These are phyloP conservation scores for Neopestalotiopsis sp. DNA, from an alignment of 2,329 filamentous ascomycete species.

Conservation along the genomic window DNA sequence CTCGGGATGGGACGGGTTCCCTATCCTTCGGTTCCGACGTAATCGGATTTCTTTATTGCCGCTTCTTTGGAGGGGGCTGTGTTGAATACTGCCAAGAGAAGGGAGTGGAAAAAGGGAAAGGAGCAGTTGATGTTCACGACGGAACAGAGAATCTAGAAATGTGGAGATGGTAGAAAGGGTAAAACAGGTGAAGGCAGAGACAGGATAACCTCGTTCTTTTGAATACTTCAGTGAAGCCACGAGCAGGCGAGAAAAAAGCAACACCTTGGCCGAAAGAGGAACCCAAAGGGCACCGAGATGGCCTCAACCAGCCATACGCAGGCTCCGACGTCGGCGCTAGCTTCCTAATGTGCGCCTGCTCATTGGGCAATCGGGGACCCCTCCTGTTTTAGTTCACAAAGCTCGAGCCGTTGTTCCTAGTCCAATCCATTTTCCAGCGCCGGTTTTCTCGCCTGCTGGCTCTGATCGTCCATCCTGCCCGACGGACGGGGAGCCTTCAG, in stretches of 20 bases:
- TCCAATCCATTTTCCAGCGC: background rate
- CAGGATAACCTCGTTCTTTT: background rate
- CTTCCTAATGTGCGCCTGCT: slow-evolving; percentile 7
- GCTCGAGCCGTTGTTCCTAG: slow-evolving; percentile 9
- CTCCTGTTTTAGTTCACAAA: background rate
- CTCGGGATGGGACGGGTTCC: background rate
- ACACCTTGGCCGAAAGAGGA: slow-evolving; percentile 12
- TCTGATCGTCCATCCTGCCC: background rate
- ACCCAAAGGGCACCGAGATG: background rate
- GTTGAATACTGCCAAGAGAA: background rate
- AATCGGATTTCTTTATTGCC: slow-evolving; percentile 4
- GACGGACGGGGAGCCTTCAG: background rate
- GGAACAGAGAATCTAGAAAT: background rate
- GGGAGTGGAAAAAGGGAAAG: background rate
- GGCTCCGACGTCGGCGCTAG: slow-evolving; percentile 9
- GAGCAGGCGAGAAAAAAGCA: slow-evolving; percentile 12
- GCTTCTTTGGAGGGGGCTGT: background rate
- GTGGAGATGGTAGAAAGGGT: background rate
- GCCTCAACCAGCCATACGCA: background rate
- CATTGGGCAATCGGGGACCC: slow-evolving; percentile 12
- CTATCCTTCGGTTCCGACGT: background rate
- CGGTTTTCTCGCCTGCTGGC: background rate
- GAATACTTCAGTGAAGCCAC: background rate
- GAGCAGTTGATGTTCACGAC: background rate
- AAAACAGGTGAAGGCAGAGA: background rate